Conservation (phyloP, 805 yeast species). For the Debaryomyces hansenii region DNA sequence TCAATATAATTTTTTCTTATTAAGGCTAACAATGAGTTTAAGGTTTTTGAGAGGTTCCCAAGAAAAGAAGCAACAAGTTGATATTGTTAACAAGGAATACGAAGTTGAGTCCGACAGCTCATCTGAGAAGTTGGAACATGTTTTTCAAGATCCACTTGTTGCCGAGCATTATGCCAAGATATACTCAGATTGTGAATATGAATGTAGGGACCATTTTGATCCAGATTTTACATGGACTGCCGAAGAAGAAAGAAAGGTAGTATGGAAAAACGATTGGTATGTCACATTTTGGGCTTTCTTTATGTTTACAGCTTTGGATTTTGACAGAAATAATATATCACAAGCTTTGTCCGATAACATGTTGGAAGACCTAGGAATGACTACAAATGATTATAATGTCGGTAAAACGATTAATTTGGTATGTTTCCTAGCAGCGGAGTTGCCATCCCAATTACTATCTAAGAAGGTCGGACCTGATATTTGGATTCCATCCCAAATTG, state of each 20-base stretch:
- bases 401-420: slow-evolving; percentile 58
- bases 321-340: slow-evolving; percentile 57
- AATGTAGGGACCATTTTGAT: slow-evolving; percentile 56
- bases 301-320: slow-evolving; percentile 58
- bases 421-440: slow-evolving; percentile 55
- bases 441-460: slow-evolving; percentile 67
- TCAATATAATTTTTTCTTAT: too few relatives aligned
- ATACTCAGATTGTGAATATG: slow-evolving; percentile 52
- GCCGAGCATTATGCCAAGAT: slow-evolving; percentile 45
- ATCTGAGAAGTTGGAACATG: slow-evolving; percentile 9
- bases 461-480: slow-evolving; percentile 62
- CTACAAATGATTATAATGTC: slow-evolving; percentile 58
- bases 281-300: slow-evolving; percentile 60
- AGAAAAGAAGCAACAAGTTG: too few relatives aligned
- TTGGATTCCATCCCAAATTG: slow-evolving; percentile 61
- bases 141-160: slow-evolving; percentile 46
- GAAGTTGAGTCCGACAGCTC: slow-evolving; percentile 6
- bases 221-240: slow-evolving; percentile 56
- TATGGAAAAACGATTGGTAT: slow-evolving; percentile 53
- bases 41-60: too few relatives aligned
- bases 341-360: slow-evolving; percentile 62
- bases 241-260: slow-evolving; percentile 49
- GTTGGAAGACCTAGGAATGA: slow-evolving; percentile 49
- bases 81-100: too few relatives aligned
- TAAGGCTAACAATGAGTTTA: too few relatives aligned